Evolutionary conservation across 176 grass and related monocot genomes (phyloP).

Genomic region (Neostapfia colusana): DNA sequence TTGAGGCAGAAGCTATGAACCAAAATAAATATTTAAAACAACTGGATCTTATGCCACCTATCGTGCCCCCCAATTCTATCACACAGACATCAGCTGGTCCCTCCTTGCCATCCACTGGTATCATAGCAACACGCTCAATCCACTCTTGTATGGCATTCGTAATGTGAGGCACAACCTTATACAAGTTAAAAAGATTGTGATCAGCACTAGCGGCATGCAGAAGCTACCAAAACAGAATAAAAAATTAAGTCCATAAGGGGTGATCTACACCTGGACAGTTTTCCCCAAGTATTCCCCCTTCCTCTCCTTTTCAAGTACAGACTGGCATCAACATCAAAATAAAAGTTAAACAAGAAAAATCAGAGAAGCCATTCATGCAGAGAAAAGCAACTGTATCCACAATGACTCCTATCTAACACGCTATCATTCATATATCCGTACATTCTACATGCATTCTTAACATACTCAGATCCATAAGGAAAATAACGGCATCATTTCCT

Average conservation of each 20-base stretch:
- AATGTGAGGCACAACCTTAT: slow-evolving; percentile 73
- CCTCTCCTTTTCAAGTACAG: slow-evolving; percentile 74
- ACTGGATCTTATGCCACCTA: slow-evolving; percentile 36
- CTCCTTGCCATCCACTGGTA: slow-evolving; percentile 73
- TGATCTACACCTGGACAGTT: slow-evolving; percentile 61
- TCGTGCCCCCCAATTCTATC: slow-evolving; percentile 70
- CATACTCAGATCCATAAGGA: background rate
- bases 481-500: slow-evolving; percentile 24
- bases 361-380: slow-evolving; percentile 25
- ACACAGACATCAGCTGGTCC: slow-evolving; percentile 73
- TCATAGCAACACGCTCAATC: slow-evolving; percentile 60
- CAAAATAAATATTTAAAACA: slow-evolving; percentile 13
- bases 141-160: slow-evolving; percentile 86
- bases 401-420: slow-evolving; percentile 9
- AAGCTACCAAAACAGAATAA: slow-evolving; percentile 24
- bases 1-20: background rate
- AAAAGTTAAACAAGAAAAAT: slow-evolving; percentile 18
- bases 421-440: slow-evolving; percentile 17
- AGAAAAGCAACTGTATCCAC: slow-evolving; percentile 34
- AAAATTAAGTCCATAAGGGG: background rate
- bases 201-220: slow-evolving; percentile 32
- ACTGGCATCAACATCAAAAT: slow-evolving; percentile 49
- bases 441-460: slow-evolving; percentile 8
- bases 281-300: slow-evolving; percentile 72
- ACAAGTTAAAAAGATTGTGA: background rate